Evolutionary conservation across 106 monocot genomes (phyloP), one percentile per base, ranked within the genome.

Genomic region (Dendrobium huoshanense): DNA sequence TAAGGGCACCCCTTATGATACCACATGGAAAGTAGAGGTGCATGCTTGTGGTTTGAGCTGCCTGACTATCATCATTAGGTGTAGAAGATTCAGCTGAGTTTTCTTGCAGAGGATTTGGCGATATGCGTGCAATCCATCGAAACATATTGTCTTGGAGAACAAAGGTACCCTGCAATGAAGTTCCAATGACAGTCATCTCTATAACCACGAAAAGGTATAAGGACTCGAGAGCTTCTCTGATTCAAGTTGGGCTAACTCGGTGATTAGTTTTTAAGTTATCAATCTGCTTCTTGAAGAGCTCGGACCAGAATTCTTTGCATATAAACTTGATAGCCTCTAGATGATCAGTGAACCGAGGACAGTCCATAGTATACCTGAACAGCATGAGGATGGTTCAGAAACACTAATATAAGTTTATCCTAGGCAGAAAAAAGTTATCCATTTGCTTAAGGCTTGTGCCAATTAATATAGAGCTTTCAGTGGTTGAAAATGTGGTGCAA

Each of bases 201-300:
- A 76, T 4, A 47, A 48, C 15, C 25, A 76, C 3, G 13, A 27
- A 48, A 54, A 54, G 27, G 17, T 25, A 77, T 9, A 77, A 48
- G 47, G 40, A 77, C 4, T 1, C 17, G 19, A n/a, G 20, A 67
- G 9, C 15, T 81, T 24, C 58, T 76, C 10, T 31, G 49, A 13
- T 48, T 67, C 11, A 76, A 74, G 74, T 44, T 20, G 33, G 17
- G 48, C 77, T 87, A 80, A 93, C 99, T 82, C 90, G 84, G 80
- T 95, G 95, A 88, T 99, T 99, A 43, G 98, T 99, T 78, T 95
- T 99, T 64, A 99, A 82, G 80, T 99, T 99, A 77, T 99, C 98
- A 55, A 99, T 95, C 79, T 95, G 99, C 78, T 99, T 99, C 82
- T 93, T 99, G 88, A 99, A 99, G 22, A 99, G 80, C 73, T 93